Base-by-base conservation (phyloP, 2,329 filamentous ascomycete species). In the Cytospora piceae region DNA sequence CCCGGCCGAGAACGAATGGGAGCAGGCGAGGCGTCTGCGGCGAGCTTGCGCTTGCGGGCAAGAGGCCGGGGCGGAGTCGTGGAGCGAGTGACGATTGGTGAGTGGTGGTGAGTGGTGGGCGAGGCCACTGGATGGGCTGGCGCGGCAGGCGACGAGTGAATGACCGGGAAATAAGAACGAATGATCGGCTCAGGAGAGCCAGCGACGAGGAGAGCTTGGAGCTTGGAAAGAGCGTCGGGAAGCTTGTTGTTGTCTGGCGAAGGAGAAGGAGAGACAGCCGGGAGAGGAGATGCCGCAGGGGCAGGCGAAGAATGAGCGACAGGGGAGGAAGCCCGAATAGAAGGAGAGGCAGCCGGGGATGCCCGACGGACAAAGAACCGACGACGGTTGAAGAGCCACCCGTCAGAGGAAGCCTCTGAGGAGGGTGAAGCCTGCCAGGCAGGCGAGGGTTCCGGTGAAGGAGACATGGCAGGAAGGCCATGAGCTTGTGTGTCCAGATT, bases 21-120 rank as follows among this genome's bases (percentile, higher is more conserved):
- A 17, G 60, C 15, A n/a, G 60, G 60, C 52, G 60, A 63, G 34
- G 60, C 60, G 29, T 63, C 60, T 24, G 14, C 37, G 14, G 60
- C 24, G 59, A 62, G 63, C 27, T 57, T 61, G 17, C 60, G 64
- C 31, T 65, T 65, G 34, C 55, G 63, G 3, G 52, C 57, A 8
- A 42, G 63, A 39, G 42, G 46, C 39, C n/a, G 15, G 29, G 56
- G 54, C 5, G 46, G 42, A 11, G 53, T 39, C 31, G 7, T 9
- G 34, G 60, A 24, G 32, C 34, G 56, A 22, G 53, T 42, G 61
- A 46, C 53, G 2, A 31, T 42, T 15, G 61, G 61, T 31, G 37
- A 58, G 37, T 31, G 22, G 24, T n/a, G 14, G 24, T 31, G 57
- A 22, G 24, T 32, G 57, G 27, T 31, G 15, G 37, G 27, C 37